Evolutionary conservation across 306 rosid species (phyloP), one percentile per base, ranked within the genome.

Genomic region (Acacia crassicarpa): DNA sequence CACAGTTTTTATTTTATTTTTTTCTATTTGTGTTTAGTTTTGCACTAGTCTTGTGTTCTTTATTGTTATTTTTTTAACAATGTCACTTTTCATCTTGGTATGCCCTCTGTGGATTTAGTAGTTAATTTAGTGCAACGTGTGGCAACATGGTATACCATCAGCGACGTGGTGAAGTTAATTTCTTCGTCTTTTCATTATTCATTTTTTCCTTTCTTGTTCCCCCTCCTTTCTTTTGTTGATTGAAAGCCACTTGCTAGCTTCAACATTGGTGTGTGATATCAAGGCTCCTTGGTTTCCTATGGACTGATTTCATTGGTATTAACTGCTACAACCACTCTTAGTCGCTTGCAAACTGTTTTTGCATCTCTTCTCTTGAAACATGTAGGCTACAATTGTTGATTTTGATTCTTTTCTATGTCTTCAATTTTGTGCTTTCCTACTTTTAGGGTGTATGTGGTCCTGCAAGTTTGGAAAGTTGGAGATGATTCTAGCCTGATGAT

Each of bases 281-380:
- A 8, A 69, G 76, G 19, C 38, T 63, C 20, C 22, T 62, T 25
- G 72, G 72, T 46, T 80, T 59, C 80, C 48, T 25, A 10, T 72
- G 76, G 75, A 72, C 41, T 72, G 76, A 46, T 45, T 72, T 48
- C 8, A 27, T 27, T 30, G 43, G 16, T 35, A 46, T 48, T 33
- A 46, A 72, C 43, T 72, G 41, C 76, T 46, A 27, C 30, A 27
- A 8, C 23, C 43, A 72, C 14, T 45, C 32, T 19, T 33, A 33
- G 30, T 74, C 53, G 58, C 68, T 70, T 69, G 82, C 78, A 38
- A 20, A 68, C 66, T 75, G 67, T 35, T 76, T 79, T 38, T 75
- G 67, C 65, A 9, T 10, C 6, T 19, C 25, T 53, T 69, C 78
- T 25, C 14, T 61, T 68, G 81, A 59, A 75, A 59, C 76, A 19